Evolutionary conservation across 331 rosid species (phyloP).

Genomic region (Quercus lobata): DNA sequence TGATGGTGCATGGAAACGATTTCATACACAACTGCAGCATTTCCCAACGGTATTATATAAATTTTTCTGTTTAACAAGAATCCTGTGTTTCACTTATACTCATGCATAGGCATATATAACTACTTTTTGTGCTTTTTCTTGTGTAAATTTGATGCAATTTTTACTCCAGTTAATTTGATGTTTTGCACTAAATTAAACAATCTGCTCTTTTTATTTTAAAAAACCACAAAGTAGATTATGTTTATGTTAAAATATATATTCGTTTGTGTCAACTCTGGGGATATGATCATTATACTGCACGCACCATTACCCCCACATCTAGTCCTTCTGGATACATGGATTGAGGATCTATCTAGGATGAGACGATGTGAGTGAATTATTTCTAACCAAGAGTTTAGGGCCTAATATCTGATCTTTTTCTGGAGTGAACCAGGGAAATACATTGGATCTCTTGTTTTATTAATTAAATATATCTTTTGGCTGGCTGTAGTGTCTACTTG

Average conservation of each 20-base stretch:
- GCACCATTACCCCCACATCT: neutral
- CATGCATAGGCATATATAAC: constrained; percentile 12
- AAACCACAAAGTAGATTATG: neutral
- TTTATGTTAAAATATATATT: neutral
- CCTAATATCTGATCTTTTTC: neutral
- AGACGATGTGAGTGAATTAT: neutral
- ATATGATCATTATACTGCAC: neutral
- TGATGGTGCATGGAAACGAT: constrained; percentile 99
- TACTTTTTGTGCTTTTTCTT: neutral
- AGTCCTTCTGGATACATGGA: neutral
- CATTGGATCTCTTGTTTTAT: neutral
- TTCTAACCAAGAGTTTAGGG: neutral
- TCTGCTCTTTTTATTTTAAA: neutral
- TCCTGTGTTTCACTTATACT: constrained; percentile 14
- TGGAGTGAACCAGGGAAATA: neutral
- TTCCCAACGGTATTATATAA: constrained; percentile 72
- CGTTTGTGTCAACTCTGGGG: neutral
- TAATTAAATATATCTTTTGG: neutral
- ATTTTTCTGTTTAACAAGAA: neutral
- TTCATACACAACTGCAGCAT: constrained; percentile 90
- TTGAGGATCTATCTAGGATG: neutral
- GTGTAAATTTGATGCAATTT: neutral
- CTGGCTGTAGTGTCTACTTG: neutral
- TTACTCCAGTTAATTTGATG: neutral
- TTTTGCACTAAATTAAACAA: neutral